Base-by-base conservation (phyloP, 192 early-diverging fungal species). In the Backusella morwellensis region DNA sequence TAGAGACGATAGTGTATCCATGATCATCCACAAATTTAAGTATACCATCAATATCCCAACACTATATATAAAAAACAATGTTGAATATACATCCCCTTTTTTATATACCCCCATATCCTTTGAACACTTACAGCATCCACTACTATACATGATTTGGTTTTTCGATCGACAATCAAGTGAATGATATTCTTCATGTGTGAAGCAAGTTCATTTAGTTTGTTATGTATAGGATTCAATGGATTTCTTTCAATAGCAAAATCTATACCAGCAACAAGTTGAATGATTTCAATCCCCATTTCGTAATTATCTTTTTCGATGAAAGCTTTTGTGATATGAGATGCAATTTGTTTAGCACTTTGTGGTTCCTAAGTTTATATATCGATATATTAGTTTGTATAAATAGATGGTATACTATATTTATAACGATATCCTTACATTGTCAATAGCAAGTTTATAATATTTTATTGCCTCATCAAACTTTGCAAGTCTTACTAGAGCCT, bases 41-140 rank as follows among this genome's bases (percentile, higher is more conserved):
- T 42, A 97, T 92, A 4, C 93, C 95, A 79, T 96, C 94, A 36
- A 97, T 85, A 80, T 97, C 97, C 97, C 96, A 97, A 85, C 95
- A 97, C 86, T 91, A 77, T 41, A 63, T 12, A 34, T 56, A 59
- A 1, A 56, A 56, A 8, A 32, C 32, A 21, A 56, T 21, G 52
- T 21, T 54, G 21, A 1, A 21, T 54, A 21, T 54, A 23, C 7
- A 54, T 19, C 17, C 54, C 17, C 21, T 56, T 0, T 11, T 59
- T 59, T 56, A 56, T 26, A 23, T 56, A 26, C 11, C 0, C 54
- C 21, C 50, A 59, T 54, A 59, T 35, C 1, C 5, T 35, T 15
- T 40, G 74, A 32, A 23, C 52, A 75, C 84, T 73, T 86, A 91
- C 91, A 34, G 95, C 91, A 79, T 98, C 97, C 19, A 98, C 88